phyloP scores from a whole-genome alignment of 148 eudicot genomes.

The Silene uniflora region DNA sequence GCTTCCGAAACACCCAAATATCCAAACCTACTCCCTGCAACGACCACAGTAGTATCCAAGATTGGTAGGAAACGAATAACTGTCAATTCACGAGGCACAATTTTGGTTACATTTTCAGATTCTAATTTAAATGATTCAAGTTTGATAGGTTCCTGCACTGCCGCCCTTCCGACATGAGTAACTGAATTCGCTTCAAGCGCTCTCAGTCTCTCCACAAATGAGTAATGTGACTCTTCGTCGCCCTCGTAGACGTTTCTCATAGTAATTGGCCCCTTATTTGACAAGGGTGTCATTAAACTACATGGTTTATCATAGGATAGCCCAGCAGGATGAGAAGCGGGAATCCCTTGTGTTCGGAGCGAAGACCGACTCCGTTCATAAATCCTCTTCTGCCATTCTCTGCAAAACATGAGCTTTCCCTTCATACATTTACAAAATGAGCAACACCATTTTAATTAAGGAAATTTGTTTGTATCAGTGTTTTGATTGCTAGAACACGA shows the following conservation, averaged over 20 bases:
- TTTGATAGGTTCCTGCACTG: not conserved
- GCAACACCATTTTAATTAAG: too few relatives aligned
- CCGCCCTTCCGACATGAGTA: not conserved
- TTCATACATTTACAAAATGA: not conserved
- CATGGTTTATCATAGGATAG: not conserved
- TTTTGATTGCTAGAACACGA: too few relatives aligned
- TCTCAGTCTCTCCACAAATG: not conserved
- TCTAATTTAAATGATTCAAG: not conserved
- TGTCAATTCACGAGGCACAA: not conserved
- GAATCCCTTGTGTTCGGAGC: not conserved
- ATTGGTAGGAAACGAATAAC: not conserved
- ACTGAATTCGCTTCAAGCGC: not conserved
- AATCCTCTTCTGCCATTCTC: not conserved
- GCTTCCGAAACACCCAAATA: not conserved
- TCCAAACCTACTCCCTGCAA: not conserved
- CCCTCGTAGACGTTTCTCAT: not conserved
- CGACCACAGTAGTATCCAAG: not conserved
- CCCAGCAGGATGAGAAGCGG: not conserved
- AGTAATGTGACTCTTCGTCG: not conserved
- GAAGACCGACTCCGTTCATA: conserved; percentile 4
- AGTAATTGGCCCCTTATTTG: not conserved
- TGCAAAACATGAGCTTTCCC: not conserved
- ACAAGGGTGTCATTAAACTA: not conserved
- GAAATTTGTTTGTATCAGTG: too few relatives aligned
- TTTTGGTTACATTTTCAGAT: conserved; percentile 1